A percentile compares a stretch with the other conserved stretches of the same genome.
phyloP scores from a whole-genome alignment of 2,329 filamentous ascomycete genomes.

The Elsinoe fawcettii region DNA sequence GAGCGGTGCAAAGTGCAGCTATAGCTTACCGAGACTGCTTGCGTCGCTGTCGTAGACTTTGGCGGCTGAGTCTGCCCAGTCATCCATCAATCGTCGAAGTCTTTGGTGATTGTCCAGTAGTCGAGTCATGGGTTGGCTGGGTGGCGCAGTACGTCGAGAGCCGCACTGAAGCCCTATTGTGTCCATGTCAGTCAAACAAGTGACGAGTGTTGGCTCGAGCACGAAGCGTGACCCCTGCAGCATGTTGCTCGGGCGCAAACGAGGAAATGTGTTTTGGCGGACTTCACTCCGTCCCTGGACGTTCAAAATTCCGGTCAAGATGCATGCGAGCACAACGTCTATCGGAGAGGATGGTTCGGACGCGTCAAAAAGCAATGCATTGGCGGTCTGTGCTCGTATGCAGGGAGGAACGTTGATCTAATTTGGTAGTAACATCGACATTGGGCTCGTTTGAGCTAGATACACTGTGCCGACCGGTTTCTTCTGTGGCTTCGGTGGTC shows the following conservation, averaged over 20 bases:
- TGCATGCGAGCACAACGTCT: background rate
- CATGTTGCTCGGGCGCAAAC: background rate
- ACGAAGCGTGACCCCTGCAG: too few relatives aligned
- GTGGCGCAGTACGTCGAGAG: too few relatives aligned
- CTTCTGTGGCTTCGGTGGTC: background rate
- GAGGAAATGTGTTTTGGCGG: background rate
- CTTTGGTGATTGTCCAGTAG: too few relatives aligned
- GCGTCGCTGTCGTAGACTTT: too few relatives aligned
- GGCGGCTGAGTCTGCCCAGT: too few relatives aligned
- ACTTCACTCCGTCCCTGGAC: background rate
- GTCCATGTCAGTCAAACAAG: too few relatives aligned
- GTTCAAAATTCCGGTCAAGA: background rate
- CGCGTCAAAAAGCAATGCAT: background rate
- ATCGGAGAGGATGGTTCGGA: background rate
- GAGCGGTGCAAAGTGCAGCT: too few relatives aligned
- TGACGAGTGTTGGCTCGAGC: too few relatives aligned
- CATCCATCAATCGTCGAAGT: too few relatives aligned
- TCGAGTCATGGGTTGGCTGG: too few relatives aligned
- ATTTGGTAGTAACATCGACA: conserved; percentile 4
- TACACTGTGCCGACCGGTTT: conserved; percentile 1
- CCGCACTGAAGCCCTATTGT: too few relatives aligned
- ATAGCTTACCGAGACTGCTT: too few relatives aligned
- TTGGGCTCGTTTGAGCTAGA: background rate
- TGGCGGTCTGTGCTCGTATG: background rate
- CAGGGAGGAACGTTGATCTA: background rate